Percentiles rank a stretch among this genome's conserved stretches.
Conservation (phyloP, 2,329 filamentous ascomycete species). For the Cadophora sp. region DNA sequence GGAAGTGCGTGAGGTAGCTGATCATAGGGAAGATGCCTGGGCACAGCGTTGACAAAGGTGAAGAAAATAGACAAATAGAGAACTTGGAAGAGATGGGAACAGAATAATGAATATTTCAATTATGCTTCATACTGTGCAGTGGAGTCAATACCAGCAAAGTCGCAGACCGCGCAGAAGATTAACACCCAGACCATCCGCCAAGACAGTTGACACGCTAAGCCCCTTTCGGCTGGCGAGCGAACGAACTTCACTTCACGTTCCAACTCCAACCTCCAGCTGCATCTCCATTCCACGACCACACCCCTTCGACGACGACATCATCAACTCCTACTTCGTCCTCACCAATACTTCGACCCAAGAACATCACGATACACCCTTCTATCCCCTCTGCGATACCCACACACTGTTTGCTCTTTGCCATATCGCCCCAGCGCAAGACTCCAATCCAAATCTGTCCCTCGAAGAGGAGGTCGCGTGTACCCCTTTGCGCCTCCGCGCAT, state of each 20-base stretch:
- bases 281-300: slow-evolving; percentile 19
- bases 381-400: neutral
- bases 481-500: slow-evolving; percentile 36
- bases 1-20: too few relatives aligned
- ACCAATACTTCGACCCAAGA: neutral
- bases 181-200: neutral
- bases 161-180: too few relatives aligned
- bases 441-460: slow-evolving; percentile 30
- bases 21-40: too few relatives aligned
- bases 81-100: too few relatives aligned
- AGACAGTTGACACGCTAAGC: slow-evolving; percentile 9
- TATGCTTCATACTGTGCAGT: too few relatives aligned
- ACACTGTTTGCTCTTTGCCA: neutral
- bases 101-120: neutral
- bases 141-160: too few relatives aligned
- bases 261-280: slow-evolving; percentile 23
- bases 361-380: neutral
- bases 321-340: slow-evolving; percentile 10
- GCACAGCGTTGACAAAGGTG: too few relatives aligned
- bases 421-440: slow-evolving; percentile 27
- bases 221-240: slow-evolving; percentile 10
- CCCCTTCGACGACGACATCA: slow-evolving; percentile 15
- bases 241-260: slow-evolving; percentile 20
- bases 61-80: neutral
- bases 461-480: slow-evolving; percentile 36